phyloP scores from a whole-genome alignment of 1,284 basidiomycete species.

The Gastroboletus turbinatus region DNA sequence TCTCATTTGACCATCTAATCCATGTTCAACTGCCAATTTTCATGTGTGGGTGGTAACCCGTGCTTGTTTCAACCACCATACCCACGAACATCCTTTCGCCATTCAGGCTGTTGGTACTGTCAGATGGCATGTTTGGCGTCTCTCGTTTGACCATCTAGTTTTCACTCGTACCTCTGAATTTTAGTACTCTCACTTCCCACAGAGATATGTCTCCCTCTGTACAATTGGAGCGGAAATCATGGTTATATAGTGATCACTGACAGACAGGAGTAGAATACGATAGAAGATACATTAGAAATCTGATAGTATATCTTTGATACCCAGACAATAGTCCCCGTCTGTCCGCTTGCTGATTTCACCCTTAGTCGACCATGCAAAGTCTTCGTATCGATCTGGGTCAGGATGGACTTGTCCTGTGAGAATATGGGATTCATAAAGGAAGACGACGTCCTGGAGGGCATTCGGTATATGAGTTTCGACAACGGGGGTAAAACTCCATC shows the following conservation, averaged over 20 bases:
- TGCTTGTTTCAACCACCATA: too few species aligned
- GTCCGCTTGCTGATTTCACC: slow-evolving; percentile 76
- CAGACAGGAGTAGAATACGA: neutral
- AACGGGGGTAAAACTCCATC: slow-evolving; percentile 30
- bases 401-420: slow-evolving; percentile 73
- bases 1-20: too few species aligned
- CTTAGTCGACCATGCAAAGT: slow-evolving; percentile 90
- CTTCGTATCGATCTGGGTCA: slow-evolving; percentile 51
- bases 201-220: neutral
- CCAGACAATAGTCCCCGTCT: slow-evolving; percentile 68
- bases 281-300: slow-evolving; percentile 40
- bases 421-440: slow-evolving; percentile 85
- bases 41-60: too few species aligned
- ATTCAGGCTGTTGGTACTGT: too few species aligned
- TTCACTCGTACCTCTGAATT: too few species aligned
- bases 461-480: neutral
- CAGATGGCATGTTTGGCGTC: too few species aligned
- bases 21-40: too few species aligned
- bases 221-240: neutral
- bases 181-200: too few species aligned
- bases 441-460: slow-evolving; percentile 47
- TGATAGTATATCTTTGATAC: slow-evolving; percentile 78
- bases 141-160: too few species aligned
- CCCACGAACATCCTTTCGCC: too few species aligned
- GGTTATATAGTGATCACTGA: neutral